These are phyloP conservation scores for Boletus sensibilis DNA, from an alignment of 768 basidiomycete genomes.

Conservation along the genomic window DNA sequence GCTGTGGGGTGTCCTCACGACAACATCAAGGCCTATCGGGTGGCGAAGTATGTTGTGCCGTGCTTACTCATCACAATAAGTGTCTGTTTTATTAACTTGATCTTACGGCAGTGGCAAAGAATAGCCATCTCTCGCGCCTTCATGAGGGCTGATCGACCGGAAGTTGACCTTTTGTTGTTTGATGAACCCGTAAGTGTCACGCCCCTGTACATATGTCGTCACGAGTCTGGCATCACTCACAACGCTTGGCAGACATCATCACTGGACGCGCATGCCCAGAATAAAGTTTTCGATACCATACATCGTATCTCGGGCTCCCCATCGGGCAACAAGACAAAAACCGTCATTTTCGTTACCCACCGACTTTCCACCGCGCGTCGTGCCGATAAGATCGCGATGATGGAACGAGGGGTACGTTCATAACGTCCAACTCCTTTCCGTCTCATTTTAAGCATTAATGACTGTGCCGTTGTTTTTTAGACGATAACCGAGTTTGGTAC, in stretches of 20 bases:
- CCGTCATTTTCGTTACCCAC: slow-evolving; percentile 82
- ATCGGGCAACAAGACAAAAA: slow-evolving; percentile 58
- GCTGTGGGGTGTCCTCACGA: slow-evolving; percentile 33
- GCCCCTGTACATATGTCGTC: slow-evolving; percentile 1
- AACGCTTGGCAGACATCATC: slow-evolving; percentile 60
- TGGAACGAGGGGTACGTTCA: slow-evolving; percentile 66
- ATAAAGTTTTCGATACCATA: slow-evolving; percentile 74
- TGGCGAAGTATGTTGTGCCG: slow-evolving; percentile 62
- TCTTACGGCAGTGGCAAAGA: slow-evolving; percentile 69
- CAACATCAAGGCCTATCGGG: slow-evolving; percentile 72
- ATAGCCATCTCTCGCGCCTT: slow-evolving; percentile 86
- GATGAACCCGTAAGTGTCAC: slow-evolving; percentile 70
- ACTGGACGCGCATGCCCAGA: slow-evolving; percentile 77
- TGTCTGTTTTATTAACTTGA: slow-evolving; percentile 7
- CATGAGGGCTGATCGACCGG: slow-evolving; percentile 74
- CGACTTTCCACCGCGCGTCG: slow-evolving; percentile 76
- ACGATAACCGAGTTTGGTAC: slow-evolving; percentile 76
- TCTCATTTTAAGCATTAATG: slow-evolving; percentile 19
- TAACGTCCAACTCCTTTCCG: slow-evolving; percentile 5
- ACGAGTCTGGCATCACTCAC: slow-evolving; percentile 1
- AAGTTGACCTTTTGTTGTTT: slow-evolving; percentile 76
- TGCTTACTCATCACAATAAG: slow-evolving; percentile 15
- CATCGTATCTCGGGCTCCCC: slow-evolving; percentile 59
- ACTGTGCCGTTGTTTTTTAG: slow-evolving; percentile 37
- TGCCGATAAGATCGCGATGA: slow-evolving; percentile 85